phyloP scores from a whole-genome alignment of 805 yeast species.

The Nakazawaea siamensis region DNA sequence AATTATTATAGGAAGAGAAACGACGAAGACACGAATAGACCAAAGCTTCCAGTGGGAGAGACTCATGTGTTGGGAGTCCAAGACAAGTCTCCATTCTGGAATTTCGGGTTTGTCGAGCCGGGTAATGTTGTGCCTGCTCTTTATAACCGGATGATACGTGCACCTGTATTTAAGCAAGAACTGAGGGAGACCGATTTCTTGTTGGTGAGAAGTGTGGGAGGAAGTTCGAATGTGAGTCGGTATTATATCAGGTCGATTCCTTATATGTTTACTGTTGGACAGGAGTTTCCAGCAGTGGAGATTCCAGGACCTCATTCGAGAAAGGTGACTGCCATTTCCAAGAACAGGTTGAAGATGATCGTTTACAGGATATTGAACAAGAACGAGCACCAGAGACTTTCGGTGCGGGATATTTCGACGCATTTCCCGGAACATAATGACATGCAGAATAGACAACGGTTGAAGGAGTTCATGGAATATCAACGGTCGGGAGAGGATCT shows the following conservation, averaged over 20 bases:
- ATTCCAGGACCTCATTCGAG: slow-evolving; percentile 98
- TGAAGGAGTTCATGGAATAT: slow-evolving; percentile 96
- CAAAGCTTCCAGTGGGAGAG: slow-evolving; percentile 85
- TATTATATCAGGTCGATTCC: slow-evolving; percentile 64
- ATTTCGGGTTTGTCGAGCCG: slow-evolving; percentile 91
- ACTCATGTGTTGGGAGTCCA: slow-evolving; percentile 94
- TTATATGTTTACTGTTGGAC: slow-evolving; percentile 82
- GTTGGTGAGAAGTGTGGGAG: slow-evolving; percentile 71
- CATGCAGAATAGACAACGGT: slow-evolving; percentile 91
- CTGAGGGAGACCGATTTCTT: slow-evolving; percentile 72
- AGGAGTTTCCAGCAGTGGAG: slow-evolving; percentile 85
- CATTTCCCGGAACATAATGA: slow-evolving; percentile 97
- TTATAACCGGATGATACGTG: slow-evolving; percentile 85
- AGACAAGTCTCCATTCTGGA: slow-evolving; percentile 97
- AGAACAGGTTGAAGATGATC: slow-evolving; percentile 87
- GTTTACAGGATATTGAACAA: slow-evolving; percentile 81
- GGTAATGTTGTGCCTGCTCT: slow-evolving; percentile 92
- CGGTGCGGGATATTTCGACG: slow-evolving; percentile 78
- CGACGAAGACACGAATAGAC: slow-evolving; percentile 78
- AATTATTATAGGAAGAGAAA: slow-evolving; percentile 83
- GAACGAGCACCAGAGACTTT: slow-evolving; percentile 61
- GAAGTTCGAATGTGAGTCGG: slow-evolving; percentile 43
- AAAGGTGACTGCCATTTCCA: slow-evolving; percentile 87
- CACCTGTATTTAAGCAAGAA: slow-evolving; percentile 90
- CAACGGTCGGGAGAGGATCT: slow-evolving; percentile 92